phyloP scores from a whole-genome alignment of 164 flowering plant species.

The Tetracentron sinense region DNA sequence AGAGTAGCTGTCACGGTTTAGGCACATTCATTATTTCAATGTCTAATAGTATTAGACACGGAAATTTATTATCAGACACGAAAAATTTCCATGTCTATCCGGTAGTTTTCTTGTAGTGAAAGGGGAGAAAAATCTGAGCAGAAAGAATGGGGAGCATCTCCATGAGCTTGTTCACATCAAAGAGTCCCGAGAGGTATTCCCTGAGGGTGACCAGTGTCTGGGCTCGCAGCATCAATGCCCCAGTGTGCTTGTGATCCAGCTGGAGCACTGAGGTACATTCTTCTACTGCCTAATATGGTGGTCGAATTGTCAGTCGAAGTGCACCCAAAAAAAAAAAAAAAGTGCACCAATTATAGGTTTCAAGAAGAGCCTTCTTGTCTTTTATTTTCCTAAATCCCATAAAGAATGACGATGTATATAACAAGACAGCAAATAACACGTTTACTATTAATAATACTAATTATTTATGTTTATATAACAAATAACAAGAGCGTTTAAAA shows the following conservation, averaged over 20 bases:
- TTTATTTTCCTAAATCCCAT: not conserved
- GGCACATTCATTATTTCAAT: too few species aligned
- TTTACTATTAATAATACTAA: too few species aligned
- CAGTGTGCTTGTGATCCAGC: slow-evolving; percentile 86
- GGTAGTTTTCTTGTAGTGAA: too few species aligned
- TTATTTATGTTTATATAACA: too few species aligned
- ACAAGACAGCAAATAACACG: too few species aligned
- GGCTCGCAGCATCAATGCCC: slow-evolving; percentile 93
- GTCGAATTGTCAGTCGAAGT: not conserved
- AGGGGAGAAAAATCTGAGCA: too few species aligned
- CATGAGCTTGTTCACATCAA: slow-evolving; percentile 85
- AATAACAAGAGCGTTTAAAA: too few species aligned
- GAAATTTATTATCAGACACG: too few species aligned
- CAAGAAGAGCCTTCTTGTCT: not conserved
- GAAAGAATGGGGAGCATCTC: slow-evolving; percentile 90
- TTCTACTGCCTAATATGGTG: slow-evolving; percentile 64
- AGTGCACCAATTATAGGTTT: not conserved
- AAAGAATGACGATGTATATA: not conserved
- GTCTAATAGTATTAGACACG: too few species aligned
- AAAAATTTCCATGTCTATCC: too few species aligned
- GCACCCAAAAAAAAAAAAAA: too few species aligned
- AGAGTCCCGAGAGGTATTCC: slow-evolving; percentile 82
- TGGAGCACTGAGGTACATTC: slow-evolving; percentile 92
- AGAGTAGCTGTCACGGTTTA: too few species aligned
- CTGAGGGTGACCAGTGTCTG: slow-evolving; percentile 89